A percentile compares a stretch with the other conserved stretches of the same genome.
These are phyloP conservation scores for Raffaelea deltoideospora DNA, from an alignment of 2,329 filamentous ascomycete genomes.

Conservation along the genomic window DNA sequence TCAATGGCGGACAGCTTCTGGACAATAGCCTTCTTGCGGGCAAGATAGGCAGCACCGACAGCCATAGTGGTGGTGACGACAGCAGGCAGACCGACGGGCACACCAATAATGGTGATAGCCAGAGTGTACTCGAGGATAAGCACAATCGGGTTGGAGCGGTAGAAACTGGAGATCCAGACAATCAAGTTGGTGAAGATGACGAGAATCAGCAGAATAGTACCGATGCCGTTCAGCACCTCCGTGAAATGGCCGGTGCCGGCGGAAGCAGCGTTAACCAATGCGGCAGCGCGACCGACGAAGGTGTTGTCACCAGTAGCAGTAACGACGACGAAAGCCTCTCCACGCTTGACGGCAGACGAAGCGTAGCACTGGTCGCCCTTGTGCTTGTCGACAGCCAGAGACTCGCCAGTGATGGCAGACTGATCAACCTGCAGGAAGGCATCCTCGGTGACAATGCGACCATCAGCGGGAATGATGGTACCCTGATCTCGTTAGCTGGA, in stretches of 20 bases:
- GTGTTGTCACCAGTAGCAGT: constrained; percentile 80
- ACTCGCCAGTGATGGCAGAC: constrained; percentile 84
- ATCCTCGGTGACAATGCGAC: constrained; percentile 68
- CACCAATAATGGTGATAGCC: constrained; percentile 81
- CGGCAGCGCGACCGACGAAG: constrained; percentile 78
- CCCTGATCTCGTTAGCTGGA: no score
- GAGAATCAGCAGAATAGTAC: constrained; percentile 62
- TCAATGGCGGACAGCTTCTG: constrained; percentile 88
- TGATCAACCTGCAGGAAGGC: constrained; percentile 84
- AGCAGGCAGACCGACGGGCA: constrained; percentile 82
- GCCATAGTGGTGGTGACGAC: constrained; percentile 94
- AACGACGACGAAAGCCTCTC: constrained; percentile 69
- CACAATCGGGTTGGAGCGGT: constrained; percentile 70
- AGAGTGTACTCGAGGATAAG: constrained; percentile 71
- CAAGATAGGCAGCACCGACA: constrained; percentile 79
- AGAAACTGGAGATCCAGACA: constrained; percentile 79
- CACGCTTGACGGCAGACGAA: constrained; percentile 82
- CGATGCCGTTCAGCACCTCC: constrained; percentile 77
- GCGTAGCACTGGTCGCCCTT: constrained; percentile 67
- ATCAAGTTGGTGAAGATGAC: constrained; percentile 68
- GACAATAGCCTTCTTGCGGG: constrained; percentile 85
- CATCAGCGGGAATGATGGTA: constrained; percentile 82
- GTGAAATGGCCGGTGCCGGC: constrained; percentile 74
- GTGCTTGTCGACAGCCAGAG: constrained; percentile 80
- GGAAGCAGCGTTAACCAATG: constrained; percentile 65